These are phyloP conservation scores for Moniliella sp. DNA, from an alignment of 1,284 basidiomycete genomes.

Conservation along the genomic window DNA sequence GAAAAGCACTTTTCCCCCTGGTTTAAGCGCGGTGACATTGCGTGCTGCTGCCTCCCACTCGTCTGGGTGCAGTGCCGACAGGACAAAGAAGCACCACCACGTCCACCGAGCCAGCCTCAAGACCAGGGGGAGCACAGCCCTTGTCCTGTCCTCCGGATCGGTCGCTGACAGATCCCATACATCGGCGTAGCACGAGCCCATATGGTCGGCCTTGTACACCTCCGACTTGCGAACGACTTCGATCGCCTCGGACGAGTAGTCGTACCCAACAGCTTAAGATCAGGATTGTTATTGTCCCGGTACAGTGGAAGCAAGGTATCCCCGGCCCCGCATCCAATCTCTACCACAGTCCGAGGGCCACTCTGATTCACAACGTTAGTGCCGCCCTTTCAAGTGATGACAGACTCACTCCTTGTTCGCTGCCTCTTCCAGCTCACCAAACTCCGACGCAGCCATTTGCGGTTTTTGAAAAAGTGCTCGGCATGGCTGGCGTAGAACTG, in stretches of 20 bases:
- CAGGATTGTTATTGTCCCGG: conserved; percentile 57
- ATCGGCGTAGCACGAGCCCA: conserved; percentile 37
- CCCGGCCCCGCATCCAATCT: conserved; percentile 42
- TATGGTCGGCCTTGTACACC: neutral
- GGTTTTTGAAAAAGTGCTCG: conserved; percentile 30
- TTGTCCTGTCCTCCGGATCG: neutral
- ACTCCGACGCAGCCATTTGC: conserved; percentile 27
- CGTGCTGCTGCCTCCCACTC: conserved; percentile 69
- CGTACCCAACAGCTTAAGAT: conserved; percentile 58
- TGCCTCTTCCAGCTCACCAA: conserved; percentile 23
- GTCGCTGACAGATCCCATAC: conserved; percentile 69
- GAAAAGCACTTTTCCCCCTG: conserved; percentile 59
- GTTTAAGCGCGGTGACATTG: conserved; percentile 74
- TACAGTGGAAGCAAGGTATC: conserved; percentile 81
- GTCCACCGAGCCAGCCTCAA: conserved; percentile 45
- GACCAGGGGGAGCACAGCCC: conserved; percentile 7
- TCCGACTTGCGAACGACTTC: neutral
- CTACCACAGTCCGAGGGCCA: conserved; percentile 11
- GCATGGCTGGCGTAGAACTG: conserved; percentile 22
- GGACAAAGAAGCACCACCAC: conserved; percentile 81
- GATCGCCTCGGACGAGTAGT: conserved; percentile 48
- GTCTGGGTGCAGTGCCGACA: conserved; percentile 74
- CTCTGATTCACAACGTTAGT: conserved; percentile 1
- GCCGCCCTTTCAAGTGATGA: neutral
- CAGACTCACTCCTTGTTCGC: conserved; percentile 7